Percentiles rank a stretch among this genome's conserved stretches.
Conservation (phyloP, 2,329 filamentous ascomycete species). For the Aureobasidium leucospermi region DNA sequence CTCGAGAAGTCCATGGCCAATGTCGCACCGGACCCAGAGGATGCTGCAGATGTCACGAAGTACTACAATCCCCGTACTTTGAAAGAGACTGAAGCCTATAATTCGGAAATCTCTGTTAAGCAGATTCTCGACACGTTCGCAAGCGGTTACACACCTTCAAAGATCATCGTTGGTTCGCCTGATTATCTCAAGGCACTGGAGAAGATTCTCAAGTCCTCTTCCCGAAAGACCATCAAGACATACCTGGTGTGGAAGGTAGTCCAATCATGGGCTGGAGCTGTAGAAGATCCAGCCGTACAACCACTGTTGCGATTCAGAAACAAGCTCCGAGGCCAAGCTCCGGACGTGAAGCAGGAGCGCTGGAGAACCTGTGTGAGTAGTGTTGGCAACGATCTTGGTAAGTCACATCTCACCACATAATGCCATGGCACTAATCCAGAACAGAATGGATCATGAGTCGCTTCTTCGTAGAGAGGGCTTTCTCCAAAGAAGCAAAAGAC, state of each 20-base stretch:
- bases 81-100: conserved; percentile 41
- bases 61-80: conserved; percentile 59
- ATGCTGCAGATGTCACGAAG: conserved; percentile 56
- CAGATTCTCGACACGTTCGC: conserved; percentile 20
- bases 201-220: conserved; percentile 46
- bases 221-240: conserved; percentile 50
- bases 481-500: conserved; percentile 57
- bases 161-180: conserved; percentile 53
- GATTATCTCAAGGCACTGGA: conserved; percentile 54
- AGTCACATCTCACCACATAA: not conserved
- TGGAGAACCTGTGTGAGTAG: conserved; percentile 58
- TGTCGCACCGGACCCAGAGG: conserved; percentile 51
- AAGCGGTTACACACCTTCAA: conserved; percentile 25
- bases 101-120: conserved; percentile 35
- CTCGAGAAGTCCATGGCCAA: conserved; percentile 33
- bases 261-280: conserved; percentile 42
- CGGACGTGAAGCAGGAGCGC: conserved; percentile 54
- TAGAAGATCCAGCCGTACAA: conserved; percentile 54
- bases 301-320: conserved; percentile 56
- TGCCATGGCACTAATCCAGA: not conserved
- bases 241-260: conserved; percentile 61
- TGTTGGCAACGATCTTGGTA: conserved; percentile 50
- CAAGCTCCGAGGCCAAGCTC: conserved; percentile 50
- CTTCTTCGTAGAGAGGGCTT: conserved; percentile 63
- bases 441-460: conserved; percentile 57